Percentiles rank a stretch among this genome's conserved stretches.
Conservation (phyloP, 305 asterid species). For the Fraxinus dipetala region DNA sequence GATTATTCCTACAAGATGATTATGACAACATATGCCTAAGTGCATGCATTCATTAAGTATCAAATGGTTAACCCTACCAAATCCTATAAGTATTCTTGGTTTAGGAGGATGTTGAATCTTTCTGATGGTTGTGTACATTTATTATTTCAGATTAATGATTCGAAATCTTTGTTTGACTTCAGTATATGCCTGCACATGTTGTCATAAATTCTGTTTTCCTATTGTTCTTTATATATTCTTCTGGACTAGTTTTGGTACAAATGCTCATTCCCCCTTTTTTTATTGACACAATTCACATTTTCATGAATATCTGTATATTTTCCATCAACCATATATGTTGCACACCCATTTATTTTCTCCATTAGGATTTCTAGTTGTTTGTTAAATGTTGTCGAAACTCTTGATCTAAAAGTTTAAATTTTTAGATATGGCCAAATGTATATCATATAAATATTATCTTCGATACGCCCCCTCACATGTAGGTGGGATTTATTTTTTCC, state of each 20-base stretch:
- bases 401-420: background rate
- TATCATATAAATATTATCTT: background rate
- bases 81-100: background rate
- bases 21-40: background rate
- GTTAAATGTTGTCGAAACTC: background rate
- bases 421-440: background rate
- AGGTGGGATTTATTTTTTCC: background rate
- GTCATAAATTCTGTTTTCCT: background rate
- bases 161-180: background rate
- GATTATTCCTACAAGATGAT: constrained; percentile 9
- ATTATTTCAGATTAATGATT: background rate
- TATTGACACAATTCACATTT: background rate
- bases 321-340: constrained; percentile 1
- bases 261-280: background rate
- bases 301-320: background rate
- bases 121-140: background rate
- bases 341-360: constrained; percentile 12
- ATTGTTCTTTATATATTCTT: background rate
- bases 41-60: background rate
- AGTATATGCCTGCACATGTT: background rate
- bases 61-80: background rate
- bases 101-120: background rate
- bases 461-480: background rate
- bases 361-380: background rate
- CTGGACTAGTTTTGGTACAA: background rate